Percentiles rank a stretch among this genome's conserved stretches.
phyloP scores from a whole-genome alignment of 2,329 filamentous ascomycete genomes.

The Xylaria sp. region DNA sequence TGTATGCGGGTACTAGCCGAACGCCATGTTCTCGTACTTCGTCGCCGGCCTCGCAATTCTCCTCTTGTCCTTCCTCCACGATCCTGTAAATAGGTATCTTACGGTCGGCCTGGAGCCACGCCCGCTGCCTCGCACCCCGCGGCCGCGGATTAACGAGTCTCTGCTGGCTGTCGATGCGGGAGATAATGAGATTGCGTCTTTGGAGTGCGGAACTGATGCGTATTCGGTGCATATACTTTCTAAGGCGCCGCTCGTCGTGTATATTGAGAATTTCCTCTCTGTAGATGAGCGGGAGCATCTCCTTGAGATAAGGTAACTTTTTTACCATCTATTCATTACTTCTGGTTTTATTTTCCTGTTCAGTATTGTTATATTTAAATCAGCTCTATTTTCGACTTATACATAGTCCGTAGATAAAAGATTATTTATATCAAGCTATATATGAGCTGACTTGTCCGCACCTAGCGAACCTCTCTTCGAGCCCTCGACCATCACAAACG shows the following conservation, averaged over 20 bases:
- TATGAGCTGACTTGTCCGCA: constrained; percentile 17
- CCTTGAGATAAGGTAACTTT: constrained; percentile 61
- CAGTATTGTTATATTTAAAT: neutral
- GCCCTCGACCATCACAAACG: constrained; percentile 62
- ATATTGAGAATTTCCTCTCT: constrained; percentile 64
- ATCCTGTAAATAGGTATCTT: constrained; percentile 56
- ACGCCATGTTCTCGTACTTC: constrained; percentile 59
- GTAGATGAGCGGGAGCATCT: constrained; percentile 59
- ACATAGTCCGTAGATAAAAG: neutral
- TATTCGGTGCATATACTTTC: constrained; percentile 62
- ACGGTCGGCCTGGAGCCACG: constrained; percentile 44
- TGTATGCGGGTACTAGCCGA: constrained; percentile 4
- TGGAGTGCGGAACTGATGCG: constrained; percentile 53
- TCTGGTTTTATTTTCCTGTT: neutral
- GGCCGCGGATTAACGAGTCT: constrained; percentile 62
- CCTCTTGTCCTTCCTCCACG: constrained; percentile 59
- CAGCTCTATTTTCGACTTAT: neutral
- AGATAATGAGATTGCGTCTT: constrained; percentile 48
- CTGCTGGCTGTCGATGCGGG: constrained; percentile 60
- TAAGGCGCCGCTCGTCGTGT: constrained; percentile 63
- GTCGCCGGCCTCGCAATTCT: constrained; percentile 56
- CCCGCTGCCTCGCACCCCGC: constrained; percentile 53
- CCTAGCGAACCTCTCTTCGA: constrained; percentile 60
- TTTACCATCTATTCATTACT: neutral
- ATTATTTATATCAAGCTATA: neutral